phyloP scores from a whole-genome alignment of 352 stramenopile species.

The Phytophthora capsici region DNA sequence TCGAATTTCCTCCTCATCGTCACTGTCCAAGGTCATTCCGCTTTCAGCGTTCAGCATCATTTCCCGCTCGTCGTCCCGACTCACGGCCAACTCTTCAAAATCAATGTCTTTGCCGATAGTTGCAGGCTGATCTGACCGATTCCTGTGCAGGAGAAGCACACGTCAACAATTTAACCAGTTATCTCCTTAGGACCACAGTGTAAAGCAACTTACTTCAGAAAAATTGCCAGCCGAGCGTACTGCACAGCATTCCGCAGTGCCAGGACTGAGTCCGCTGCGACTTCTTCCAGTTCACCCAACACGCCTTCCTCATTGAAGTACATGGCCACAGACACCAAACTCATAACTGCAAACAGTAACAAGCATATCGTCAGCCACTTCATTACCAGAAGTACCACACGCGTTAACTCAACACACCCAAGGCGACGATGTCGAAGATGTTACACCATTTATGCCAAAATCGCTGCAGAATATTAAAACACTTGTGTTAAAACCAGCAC shows the following conservation, averaged over 20 bases:
- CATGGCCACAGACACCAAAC: constrained; percentile 76
- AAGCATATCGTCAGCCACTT: constrained; percentile 2
- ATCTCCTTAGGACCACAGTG: not conserved
- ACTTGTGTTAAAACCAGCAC: not conserved
- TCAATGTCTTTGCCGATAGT: constrained; percentile 70
- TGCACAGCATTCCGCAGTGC: constrained; percentile 81
- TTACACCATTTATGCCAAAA: constrained; percentile 90
- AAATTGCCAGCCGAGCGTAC: constrained; percentile 83
- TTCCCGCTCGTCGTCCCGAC: constrained; percentile 52
- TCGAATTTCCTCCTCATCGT: constrained; percentile 39
- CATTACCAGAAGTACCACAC: not conserved
- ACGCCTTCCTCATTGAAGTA: constrained; percentile 89
- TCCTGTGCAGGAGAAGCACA: constrained; percentile 37
- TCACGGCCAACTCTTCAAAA: constrained; percentile 51
- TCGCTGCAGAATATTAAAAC: constrained; percentile 40
- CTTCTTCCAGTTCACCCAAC: constrained; percentile 83
- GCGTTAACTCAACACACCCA: constrained; percentile 41
- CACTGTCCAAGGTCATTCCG: constrained; percentile 44
- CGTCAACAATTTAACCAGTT: not conserved
- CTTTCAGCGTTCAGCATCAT: constrained; percentile 60
- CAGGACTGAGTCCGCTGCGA: constrained; percentile 77
- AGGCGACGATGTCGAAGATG: constrained; percentile 82
- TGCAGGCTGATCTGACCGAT: constrained; percentile 54
- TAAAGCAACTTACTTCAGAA: constrained; percentile 68
- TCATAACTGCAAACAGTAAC: constrained; percentile 58